Base-by-base conservation (phyloP, 352 stramenopile genomes). In the Phytophthora pseudosyringae region DNA sequence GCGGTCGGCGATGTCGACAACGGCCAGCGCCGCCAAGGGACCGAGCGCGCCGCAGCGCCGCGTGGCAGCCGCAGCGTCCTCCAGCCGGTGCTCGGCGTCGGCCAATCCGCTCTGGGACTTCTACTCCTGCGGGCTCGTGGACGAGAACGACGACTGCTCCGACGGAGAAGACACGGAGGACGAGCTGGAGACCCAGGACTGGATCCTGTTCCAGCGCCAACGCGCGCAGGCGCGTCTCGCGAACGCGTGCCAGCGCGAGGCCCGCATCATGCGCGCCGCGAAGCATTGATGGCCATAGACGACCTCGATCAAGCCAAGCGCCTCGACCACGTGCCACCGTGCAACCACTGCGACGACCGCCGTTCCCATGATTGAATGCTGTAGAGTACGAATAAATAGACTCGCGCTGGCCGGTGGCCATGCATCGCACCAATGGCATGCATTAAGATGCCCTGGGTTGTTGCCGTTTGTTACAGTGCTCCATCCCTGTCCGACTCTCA, bases 101-200 rank as follows among this genome's bases (percentile, higher is more conserved):
- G 25, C 46, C 5, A 70, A 78, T 41, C 67, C 49, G 28, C 61
- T 88, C 39, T 83, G 74, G 69, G 80, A 85, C 44, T 91, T 91
- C 35, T 91, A 89, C 69, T 66, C 72, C 46, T 80, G 78, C 63
- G 81, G 73, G 3, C 76, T 90, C 40, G 64, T 86, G 55, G 65
- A 84, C 44, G 72, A 86, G 47, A 71, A 71, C 59, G 73, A 80
- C 32, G 71, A 72, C 5, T 49, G 52, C 29, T 74, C 74, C 40
- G 75, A 75, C 8, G 69, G 64, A 46, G 75, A 83, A 72, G 81
- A 91, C 69, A 83, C 81, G 35, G 80, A 88, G 45, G 80, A 83
- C 51, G 79, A 89, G 56, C 54, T 74, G 41, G 75, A 86, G 59
- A 83, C 76, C 18, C 70, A 78, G 43, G 74, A 81, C 36, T 88